Evolutionary conservation across 192 early-diverging fungal species (phyloP), one percentile per base, ranked within the genome.

Genomic region (Coemansia sp.): DNA sequence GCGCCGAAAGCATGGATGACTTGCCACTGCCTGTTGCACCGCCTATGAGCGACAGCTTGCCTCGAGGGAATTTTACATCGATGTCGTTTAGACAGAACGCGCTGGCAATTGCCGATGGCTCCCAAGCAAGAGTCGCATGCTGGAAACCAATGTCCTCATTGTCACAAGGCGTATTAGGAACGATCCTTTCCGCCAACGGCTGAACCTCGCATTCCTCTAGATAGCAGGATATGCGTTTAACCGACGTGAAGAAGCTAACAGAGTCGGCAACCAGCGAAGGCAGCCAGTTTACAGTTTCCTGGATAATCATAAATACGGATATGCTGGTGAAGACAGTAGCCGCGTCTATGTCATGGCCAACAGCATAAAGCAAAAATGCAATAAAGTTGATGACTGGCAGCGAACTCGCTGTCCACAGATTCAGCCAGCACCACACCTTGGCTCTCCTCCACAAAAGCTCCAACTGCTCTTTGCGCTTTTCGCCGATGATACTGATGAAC

Each of bases 251-350:
- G 6, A 88, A 85, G 61, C 88, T 87, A 64, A 91, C 78, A 4
- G 85, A 59, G 32, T 71, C 74, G 12, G 86, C 74, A 34, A 88
- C 79, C n/a, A 85, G 64, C 51, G 85, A 72, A 1, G 90, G 89
- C 1, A 90, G 64, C 41, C 77, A 79, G 64, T 87, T 85, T 37
- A 91, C 76, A 2, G 90, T 85, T 66, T 71, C 66, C 54, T 89
- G 88, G 70, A 91, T 74, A n/a, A 87, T 89, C 66, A 86, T 86
- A 78, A 91, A 91, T n/a, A 93, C 84, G 7, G 92, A 86, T 2
- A 92, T 72, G 3, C 90, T 85, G 3, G 92, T 91, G 56, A 93
- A 93, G 34, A 84, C 81, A 8, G 86, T 85, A 65, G 87, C 84
- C 34, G 88, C 89, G 11, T 86, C 75, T 34, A 91, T 74, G 3